Percentiles rank a stretch among this genome's conserved stretches.
These are phyloP conservation scores for Osmanthus fragrans DNA, from an alignment of 257 asterid species.

Conservation along the genomic window DNA sequence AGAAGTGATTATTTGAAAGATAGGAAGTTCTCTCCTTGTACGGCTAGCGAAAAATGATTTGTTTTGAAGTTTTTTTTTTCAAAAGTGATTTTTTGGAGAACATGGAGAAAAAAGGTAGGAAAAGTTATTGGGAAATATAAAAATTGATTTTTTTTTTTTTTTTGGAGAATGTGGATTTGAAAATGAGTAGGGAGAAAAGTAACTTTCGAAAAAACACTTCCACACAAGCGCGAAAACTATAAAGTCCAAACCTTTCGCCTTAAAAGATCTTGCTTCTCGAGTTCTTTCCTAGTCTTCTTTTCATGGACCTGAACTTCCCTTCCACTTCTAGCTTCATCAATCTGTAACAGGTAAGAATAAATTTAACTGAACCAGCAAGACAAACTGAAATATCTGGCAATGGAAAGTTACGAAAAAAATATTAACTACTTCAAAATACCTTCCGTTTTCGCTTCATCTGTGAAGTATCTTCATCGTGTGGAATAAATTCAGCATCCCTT, in stretches of 20 bases:
- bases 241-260: conserved; percentile 63
- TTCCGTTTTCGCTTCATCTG: conserved; percentile 54
- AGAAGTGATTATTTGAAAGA: no score
- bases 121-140: no score
- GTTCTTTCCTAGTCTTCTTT: conserved; percentile 74
- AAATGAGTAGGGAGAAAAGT: no score
- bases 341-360: conserved; percentile 41
- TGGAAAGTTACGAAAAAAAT: conserved; percentile 8
- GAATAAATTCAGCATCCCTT: conserved; percentile 30
- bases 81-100: background rate
- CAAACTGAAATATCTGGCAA: conserved; percentile 2
- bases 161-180: no score
- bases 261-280: conserved; percentile 80
- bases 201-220: background rate
- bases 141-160: no score
- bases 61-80: no score
- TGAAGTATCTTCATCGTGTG: conserved; percentile 35
- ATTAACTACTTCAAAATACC: conserved; percentile 43
- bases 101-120: background rate
- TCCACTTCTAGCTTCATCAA: conserved; percentile 67
- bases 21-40: no score
- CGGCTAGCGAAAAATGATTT: no score
- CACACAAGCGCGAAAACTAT: background rate
- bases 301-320: conserved; percentile 76
- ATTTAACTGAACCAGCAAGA: conserved; percentile 7